phyloP scores from a whole-genome alignment of 2,329 filamentous ascomycete species.

The Pseudohalonectria lignicola region DNA sequence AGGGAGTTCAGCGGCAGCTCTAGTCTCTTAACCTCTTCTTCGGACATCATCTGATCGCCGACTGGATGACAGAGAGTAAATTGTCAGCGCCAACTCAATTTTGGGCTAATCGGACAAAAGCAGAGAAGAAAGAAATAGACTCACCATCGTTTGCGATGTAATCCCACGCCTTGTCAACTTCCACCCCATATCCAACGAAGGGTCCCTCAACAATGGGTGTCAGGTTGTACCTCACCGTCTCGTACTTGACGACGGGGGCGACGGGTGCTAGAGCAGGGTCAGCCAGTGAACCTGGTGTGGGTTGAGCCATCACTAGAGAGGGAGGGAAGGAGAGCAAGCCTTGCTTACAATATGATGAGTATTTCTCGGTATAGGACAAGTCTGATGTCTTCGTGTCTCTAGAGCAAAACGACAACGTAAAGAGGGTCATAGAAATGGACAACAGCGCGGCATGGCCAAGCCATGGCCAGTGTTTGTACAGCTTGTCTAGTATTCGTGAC shows the following conservation, averaged over 20 bases:
- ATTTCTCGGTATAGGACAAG: conserved; percentile 22
- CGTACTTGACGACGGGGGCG: conserved; percentile 33
- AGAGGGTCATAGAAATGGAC: conserved; percentile 25
- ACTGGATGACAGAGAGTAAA: too few relatives aligned
- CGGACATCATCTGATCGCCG: conserved; percentile 49
- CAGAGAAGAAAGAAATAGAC: too few relatives aligned
- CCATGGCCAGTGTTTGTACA: conserved; percentile 23
- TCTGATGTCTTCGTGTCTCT: conserved; percentile 22
- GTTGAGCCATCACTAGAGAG: too few relatives aligned
- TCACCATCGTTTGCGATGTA: conserved; percentile 34
- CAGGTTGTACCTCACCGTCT: conserved; percentile 36
- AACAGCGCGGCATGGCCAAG: conserved; percentile 26
- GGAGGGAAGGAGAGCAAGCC: too few relatives aligned
- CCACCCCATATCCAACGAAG: conserved; percentile 43
- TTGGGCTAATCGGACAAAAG: too few relatives aligned
- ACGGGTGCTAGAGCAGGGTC: conserved; percentile 37
- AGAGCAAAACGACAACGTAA: conserved; percentile 26
- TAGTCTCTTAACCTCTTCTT: conserved; percentile 39
- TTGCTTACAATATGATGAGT: conserved; percentile 26
- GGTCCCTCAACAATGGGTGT: conserved; percentile 32
- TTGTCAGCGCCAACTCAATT: too few relatives aligned
- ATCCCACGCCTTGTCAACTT: conserved; percentile 48
- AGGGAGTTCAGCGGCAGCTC: conserved; percentile 40
- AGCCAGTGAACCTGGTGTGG: too few relatives aligned
- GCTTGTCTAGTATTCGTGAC: conserved; percentile 5